These are phyloP conservation scores for Amanita jacksonii DNA, from an alignment of 768 basidiomycete genomes.

Conservation along the genomic window DNA sequence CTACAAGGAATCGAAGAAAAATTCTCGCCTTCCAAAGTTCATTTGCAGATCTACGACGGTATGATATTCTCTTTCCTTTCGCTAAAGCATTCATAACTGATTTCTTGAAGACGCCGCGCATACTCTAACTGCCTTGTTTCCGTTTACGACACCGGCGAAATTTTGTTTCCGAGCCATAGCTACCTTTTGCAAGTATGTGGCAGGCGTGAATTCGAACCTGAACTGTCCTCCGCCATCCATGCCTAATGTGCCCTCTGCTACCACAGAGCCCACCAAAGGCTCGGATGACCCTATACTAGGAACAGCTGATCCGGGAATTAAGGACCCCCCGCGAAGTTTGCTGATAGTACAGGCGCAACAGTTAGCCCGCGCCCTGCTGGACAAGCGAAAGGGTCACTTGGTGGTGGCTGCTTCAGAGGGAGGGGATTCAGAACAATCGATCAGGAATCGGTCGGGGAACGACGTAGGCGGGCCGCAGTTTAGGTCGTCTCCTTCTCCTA, in stretches of 20 bases:
- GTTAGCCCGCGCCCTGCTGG: constrained; percentile 10
- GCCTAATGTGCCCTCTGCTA: constrained; percentile 4
- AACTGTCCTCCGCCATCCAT: constrained; percentile 11
- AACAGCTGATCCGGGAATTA: neutral
- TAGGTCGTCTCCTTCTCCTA: constrained; percentile 12
- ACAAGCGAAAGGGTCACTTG: neutral
- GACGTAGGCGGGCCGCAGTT: constrained; percentile 31
- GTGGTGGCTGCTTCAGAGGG: constrained; percentile 1
- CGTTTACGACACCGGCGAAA: constrained; percentile 71
- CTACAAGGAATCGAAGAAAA: constrained; percentile 45
- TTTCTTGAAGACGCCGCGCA: constrained; percentile 51
- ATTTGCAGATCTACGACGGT: constrained; percentile 92
- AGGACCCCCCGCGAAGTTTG: constrained; percentile 10
- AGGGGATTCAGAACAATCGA: neutral
- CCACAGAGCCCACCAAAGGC: too few relatives aligned
- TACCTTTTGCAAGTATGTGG: constrained; percentile 57
- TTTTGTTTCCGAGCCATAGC: constrained; percentile 76
- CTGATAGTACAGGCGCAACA: constrained; percentile 14
- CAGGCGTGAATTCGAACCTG: constrained; percentile 37
- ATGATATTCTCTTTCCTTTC: constrained; percentile 17
- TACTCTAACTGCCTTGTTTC: constrained; percentile 62
- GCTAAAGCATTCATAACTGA: constrained; percentile 15
- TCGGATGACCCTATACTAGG: neutral
- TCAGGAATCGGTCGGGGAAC: constrained; percentile 13
- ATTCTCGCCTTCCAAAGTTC: constrained; percentile 67